These are phyloP conservation scores for Aspergillus flavus DNA, from an alignment of 2,329 filamentous ascomycete species.

Conservation along the genomic window DNA sequence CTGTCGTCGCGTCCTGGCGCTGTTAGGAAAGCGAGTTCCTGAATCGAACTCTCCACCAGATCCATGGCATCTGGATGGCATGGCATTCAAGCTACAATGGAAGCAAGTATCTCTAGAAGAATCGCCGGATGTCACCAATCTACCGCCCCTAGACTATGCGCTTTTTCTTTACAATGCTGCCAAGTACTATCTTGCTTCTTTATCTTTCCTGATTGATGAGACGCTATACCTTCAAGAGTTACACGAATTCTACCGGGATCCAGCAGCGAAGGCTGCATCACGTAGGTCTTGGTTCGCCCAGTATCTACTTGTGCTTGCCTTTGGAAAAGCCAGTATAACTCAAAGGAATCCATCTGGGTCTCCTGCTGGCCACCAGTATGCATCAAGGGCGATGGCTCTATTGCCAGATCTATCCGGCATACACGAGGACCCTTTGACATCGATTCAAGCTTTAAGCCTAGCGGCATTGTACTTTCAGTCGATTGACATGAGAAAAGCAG, in stretches of 20 bases:
- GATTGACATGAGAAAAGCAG: constrained; percentile 44
- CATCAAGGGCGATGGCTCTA: constrained; percentile 42
- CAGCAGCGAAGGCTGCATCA: constrained; percentile 28
- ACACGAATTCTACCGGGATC: constrained; percentile 47
- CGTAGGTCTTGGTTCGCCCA: constrained; percentile 55
- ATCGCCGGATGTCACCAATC: constrained; percentile 36
- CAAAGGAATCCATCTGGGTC: constrained; percentile 32
- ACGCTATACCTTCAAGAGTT: constrained; percentile 40
- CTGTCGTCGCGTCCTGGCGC: constrained; percentile 36
- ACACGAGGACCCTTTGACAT: constrained; percentile 31
- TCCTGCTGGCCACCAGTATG: constrained; percentile 43
- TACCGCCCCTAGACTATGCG: constrained; percentile 56
- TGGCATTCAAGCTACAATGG: constrained; percentile 36
- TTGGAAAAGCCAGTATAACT: constrained; percentile 58
- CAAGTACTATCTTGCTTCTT: constrained; percentile 58
- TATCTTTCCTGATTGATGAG: constrained; percentile 60
- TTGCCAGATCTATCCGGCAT: constrained; percentile 42
- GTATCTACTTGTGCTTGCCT: constrained; percentile 57
- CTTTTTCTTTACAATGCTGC: constrained; percentile 59
- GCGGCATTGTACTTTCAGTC: constrained; percentile 46
- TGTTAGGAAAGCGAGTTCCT: constrained; percentile 36
- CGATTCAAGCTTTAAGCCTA: constrained; percentile 39
- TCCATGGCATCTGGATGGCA: constrained; percentile 36
- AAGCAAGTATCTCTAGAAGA: constrained; percentile 26
- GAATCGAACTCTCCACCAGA: constrained; percentile 35